Conservation (phyloP, 2,329 filamentous ascomycete genomes). For the Arthroderma uncinatum region DNA sequence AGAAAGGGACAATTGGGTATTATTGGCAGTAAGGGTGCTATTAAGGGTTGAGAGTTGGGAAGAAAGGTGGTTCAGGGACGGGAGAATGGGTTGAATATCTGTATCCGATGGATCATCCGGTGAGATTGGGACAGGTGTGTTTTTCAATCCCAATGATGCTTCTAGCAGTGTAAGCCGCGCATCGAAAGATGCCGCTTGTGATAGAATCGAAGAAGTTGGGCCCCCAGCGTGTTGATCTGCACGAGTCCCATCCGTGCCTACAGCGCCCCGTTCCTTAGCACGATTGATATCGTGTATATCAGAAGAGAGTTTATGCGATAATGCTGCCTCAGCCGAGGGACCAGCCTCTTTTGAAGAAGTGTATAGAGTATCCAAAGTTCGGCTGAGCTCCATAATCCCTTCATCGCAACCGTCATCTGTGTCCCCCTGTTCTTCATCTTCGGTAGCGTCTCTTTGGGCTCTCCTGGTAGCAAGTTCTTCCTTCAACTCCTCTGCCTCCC, state of each 20-base stretch:
- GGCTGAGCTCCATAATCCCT: constrained; percentile 57
- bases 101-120: constrained; percentile 41
- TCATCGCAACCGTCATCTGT: constrained; percentile 38
- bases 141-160: constrained; percentile 65
- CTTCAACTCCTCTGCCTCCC: constrained; percentile 69
- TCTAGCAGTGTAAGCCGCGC: constrained; percentile 68
- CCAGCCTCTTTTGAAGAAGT: constrained; percentile 22
- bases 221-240: constrained; percentile 7
- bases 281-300: constrained; percentile 5
- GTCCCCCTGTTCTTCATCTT: constrained; percentile 30
- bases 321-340: constrained; percentile 25
- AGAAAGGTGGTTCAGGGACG: constrained; percentile 68
- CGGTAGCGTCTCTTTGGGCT: constrained; percentile 47
- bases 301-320: constrained; percentile 26
- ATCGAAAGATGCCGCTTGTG: constrained; percentile 80
- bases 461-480: constrained; percentile 35
- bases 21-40: constrained; percentile 24
- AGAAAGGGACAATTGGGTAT: not conserved
- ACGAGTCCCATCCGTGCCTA: not conserved
- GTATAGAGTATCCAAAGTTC: constrained; percentile 56
- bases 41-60: constrained; percentile 67
- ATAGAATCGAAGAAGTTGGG: constrained; percentile 45
- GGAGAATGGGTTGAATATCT: constrained; percentile 56
- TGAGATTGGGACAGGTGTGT: constrained; percentile 49
- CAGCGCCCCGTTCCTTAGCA: constrained; percentile 1